These are phyloP conservation scores for Colletotrichum sp. DNA, from an alignment of 2,329 filamentous ascomycete species.

Conservation along the genomic window DNA sequence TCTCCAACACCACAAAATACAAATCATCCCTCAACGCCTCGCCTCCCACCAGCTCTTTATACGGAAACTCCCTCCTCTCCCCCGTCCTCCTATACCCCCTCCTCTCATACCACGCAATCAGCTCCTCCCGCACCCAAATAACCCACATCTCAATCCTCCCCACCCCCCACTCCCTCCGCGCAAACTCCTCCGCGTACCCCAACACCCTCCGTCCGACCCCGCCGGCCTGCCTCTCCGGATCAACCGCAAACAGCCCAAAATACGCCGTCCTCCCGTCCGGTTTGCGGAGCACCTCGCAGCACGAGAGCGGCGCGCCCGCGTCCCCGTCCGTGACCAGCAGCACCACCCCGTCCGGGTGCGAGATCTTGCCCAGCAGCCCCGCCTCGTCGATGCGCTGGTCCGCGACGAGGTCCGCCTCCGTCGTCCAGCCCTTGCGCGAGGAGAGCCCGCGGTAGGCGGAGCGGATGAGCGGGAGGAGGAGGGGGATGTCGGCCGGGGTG, in stretches of 20 bases:
- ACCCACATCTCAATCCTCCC: conserved; percentile 47
- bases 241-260: conserved; percentile 55
- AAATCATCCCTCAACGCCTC: conserved; percentile 46
- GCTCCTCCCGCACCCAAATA: conserved; percentile 45
- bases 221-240: conserved; percentile 43
- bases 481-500: conserved; percentile 32
- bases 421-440: conserved; percentile 50
- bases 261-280: conserved; percentile 26
- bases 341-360: conserved; percentile 36
- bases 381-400: conserved; percentile 46
- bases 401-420: conserved; percentile 47
- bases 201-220: conserved; percentile 49
- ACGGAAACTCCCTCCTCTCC: conserved; percentile 47
- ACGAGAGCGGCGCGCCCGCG: conserved; percentile 36
- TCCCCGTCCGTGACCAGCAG: conserved; percentile 38
- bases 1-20: conserved; percentile 45
- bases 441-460: conserved; percentile 49
- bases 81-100: conserved; percentile 46
- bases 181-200: conserved; percentile 43
- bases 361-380: conserved; percentile 44
- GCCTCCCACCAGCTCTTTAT: conserved; percentile 38
- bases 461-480: conserved; percentile 42
- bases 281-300: conserved; percentile 45
- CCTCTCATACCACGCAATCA: conserved; percentile 51
- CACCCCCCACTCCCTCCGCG: conserved; percentile 34